Evolutionary conservation across 2,329 filamentous ascomycete species (phyloP), one percentile per base, ranked within the genome.

Genomic region (Xylaria sp.): DNA sequence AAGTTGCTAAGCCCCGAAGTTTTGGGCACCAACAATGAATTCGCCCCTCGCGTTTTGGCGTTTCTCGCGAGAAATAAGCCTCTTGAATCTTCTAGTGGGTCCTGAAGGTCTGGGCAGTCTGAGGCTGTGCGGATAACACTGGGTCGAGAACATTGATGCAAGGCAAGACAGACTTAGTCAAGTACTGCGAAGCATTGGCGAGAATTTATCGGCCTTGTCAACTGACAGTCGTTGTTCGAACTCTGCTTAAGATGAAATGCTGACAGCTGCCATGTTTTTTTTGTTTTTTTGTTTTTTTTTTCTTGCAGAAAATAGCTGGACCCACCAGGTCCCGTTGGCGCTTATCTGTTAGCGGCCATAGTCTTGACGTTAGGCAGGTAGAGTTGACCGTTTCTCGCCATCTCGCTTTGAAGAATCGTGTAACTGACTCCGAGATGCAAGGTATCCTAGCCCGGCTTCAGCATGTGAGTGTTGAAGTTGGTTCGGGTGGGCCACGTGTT

Each of bases 21-120:
- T 13, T 61, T 35, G 55, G 51, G 32, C 21, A 27, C 21, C 29
- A 55, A 50, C 25, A 47, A 1, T 12, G 1, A 8, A 61, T 60
- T 69, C 66, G 66, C 66, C 37, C 29, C 66, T 69, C 66, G 66
- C 66, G 66, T 32, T 66, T 69, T 66, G 13, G n/a, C 25, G n/a
- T 60, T 62, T 66, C 32, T 62, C 66, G 66, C 63, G 66, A 69
- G 66, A 29, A n/a, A 21, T 6, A 57, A 42, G 35, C 18, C 35
- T 58, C 63, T 58, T 50, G 21, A 50, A 57, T 32, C 57, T 12
- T 40, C 25, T 23, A 27, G 66, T 66, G 66, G 63, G 37, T 25
- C 61, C 8, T 5, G 2, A 65, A 53, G 13, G 44, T 57, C 58
- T 51, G 18, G 66, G 44, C 58, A 42, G 9, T 42, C 29, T 62